A percentile compares a stretch with the other conserved stretches of the same genome.
Conservation (phyloP, 305 asterid genomes). For the Rubia tinctorum region DNA sequence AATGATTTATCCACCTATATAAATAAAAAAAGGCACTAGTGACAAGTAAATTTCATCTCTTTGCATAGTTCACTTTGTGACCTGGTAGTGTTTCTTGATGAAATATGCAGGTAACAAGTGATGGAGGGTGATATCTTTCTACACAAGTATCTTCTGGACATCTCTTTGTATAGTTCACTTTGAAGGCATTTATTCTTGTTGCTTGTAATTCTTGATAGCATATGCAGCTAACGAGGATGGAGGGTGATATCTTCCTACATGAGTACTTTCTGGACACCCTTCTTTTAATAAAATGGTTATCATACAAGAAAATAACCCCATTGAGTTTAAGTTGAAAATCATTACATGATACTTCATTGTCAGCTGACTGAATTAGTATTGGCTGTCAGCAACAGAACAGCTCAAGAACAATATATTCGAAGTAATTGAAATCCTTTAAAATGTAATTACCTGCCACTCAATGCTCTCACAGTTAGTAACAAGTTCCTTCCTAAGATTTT, state of each 20-base stretch:
- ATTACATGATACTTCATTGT: constrained; percentile 6
- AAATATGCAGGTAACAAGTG: background rate
- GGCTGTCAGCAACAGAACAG: background rate
- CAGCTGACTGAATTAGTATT: background rate
- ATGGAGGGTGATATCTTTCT: background rate
- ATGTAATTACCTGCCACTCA: constrained; percentile 86
- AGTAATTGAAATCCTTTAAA: background rate
- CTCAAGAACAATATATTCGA: constrained; percentile 1
- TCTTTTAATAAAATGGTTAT: background rate
- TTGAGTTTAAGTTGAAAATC: constrained; percentile 2
- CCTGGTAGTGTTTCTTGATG: background rate
- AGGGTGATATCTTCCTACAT: background rate
- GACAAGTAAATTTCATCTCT: background rate
- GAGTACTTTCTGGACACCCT: background rate
- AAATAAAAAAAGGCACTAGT: constrained; percentile 2
- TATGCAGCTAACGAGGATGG: background rate
- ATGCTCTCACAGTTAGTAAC: constrained; percentile 80
- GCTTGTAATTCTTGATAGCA: background rate
- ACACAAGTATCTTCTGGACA: background rate
- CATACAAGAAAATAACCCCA: background rate
- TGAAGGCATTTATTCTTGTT: background rate
- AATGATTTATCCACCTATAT: constrained; percentile 11
- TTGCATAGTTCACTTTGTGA: background rate
- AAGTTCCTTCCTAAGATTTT: constrained; percentile 65
- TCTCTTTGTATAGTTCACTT: background rate